Evolutionary conservation across 768 basidiomycete genomes (phyloP).

Genomic region (Strobilomyces dryophilus): DNA sequence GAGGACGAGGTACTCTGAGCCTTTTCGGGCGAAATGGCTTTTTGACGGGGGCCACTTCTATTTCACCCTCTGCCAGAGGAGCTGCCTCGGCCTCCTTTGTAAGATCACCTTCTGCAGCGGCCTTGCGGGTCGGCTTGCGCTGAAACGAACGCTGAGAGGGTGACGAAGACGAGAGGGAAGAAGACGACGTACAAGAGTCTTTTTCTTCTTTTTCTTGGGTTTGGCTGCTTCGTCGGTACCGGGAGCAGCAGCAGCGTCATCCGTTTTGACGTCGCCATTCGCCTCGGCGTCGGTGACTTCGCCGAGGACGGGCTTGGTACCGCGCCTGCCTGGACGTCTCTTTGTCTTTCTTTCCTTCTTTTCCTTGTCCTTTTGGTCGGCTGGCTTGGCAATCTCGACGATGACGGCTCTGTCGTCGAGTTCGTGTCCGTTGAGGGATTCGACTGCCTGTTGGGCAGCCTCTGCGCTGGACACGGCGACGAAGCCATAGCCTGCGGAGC

Average conservation of each 20-base stretch:
- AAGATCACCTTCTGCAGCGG: constrained; percentile 31
- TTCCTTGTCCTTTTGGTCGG: constrained; percentile 78
- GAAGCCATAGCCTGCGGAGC: constrained; percentile 91
- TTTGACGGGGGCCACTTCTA: constrained; percentile 32
- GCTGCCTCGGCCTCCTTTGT: constrained; percentile 27
- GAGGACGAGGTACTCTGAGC: constrained; percentile 50
- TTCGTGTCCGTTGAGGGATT: constrained; percentile 80
- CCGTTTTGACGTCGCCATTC: constrained; percentile 65
- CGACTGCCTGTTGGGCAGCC: constrained; percentile 84
- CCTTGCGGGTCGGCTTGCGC: constrained; percentile 52
- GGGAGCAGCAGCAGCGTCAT: constrained; percentile 42
- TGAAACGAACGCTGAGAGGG: constrained; percentile 24
- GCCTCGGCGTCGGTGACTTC: constrained; percentile 90
- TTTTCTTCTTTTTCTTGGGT: constrained; percentile 81
- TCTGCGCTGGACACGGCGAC: constrained; percentile 77
- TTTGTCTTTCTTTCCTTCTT: constrained; percentile 74
- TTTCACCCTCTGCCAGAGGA: constrained; percentile 35
- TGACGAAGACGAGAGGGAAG: background rate
- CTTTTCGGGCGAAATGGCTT: constrained; percentile 53
- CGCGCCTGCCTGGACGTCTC: constrained; percentile 82
- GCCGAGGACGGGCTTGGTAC: constrained; percentile 81
- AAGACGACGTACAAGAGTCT: constrained; percentile 42
- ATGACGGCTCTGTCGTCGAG: constrained; percentile 87
- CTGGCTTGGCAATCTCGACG: constrained; percentile 90
- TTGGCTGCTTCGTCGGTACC: constrained; percentile 56